phyloP scores from a whole-genome alignment of 2,329 filamentous ascomycete genomes.

The Thelonectria olida region DNA sequence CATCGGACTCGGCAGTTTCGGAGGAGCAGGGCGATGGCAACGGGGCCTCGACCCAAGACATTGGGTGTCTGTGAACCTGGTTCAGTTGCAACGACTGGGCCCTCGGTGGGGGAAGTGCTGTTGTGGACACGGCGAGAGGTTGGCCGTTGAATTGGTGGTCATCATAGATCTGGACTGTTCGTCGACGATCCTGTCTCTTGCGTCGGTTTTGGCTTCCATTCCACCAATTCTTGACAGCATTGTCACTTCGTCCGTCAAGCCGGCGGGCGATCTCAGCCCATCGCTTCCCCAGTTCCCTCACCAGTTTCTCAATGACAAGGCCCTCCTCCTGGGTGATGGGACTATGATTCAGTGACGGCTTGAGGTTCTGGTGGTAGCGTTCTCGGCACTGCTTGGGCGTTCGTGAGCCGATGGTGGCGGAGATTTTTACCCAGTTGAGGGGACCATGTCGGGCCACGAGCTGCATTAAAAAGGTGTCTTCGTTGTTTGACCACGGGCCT shows the following conservation, averaged over 20 bases:
- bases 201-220: slow-evolving; percentile 91
- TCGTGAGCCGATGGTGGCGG: slow-evolving; percentile 76
- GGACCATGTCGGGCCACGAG: slow-evolving; percentile 78
- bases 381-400: slow-evolving; percentile 96
- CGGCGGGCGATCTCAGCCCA: slow-evolving; percentile 93
- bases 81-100: slow-evolving; percentile 26
- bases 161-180: slow-evolving; percentile 37
- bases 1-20: slow-evolving; percentile 70
- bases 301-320: slow-evolving; percentile 77
- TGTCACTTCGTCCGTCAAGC: slow-evolving; percentile 87
- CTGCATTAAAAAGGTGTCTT: slow-evolving; percentile 76
- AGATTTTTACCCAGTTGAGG: slow-evolving; percentile 91
- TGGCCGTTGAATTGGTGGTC: slow-evolving; percentile 38
- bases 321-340: slow-evolving; percentile 79
- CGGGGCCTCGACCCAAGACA: slow-evolving; percentile 43
- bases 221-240: slow-evolving; percentile 98
- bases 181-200: slow-evolving; percentile 58
- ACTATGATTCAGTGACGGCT: slow-evolving; percentile 76
- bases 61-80: slow-evolving; percentile 33
- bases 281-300: slow-evolving; percentile 80
- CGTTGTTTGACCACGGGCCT: slow-evolving; percentile 84
- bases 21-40: slow-evolving; percentile 52
- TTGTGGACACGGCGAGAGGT: slow-evolving; percentile 42
- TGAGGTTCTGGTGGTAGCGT: slow-evolving; percentile 93
- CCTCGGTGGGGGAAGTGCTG: slow-evolving; percentile 23